phyloP scores from a whole-genome alignment of 306 rosid species.

The Medicago arabica region DNA sequence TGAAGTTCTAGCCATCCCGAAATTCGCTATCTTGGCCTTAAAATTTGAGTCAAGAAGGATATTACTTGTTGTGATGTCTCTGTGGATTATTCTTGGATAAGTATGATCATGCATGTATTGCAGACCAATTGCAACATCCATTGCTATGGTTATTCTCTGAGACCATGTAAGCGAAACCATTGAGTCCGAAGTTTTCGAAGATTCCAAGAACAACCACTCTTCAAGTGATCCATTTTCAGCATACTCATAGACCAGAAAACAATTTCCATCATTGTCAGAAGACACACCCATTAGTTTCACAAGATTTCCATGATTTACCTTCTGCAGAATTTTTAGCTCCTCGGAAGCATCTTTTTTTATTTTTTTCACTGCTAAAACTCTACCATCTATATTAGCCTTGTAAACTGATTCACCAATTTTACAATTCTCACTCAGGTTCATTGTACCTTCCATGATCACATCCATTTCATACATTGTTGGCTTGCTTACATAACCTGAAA shows the following conservation, averaged over 20 bases:
- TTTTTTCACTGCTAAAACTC: slow-evolving; percentile 62
- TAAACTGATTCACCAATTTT: slow-evolving; percentile 75
- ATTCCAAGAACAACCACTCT: slow-evolving; percentile 57
- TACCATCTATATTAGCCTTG: slow-evolving; percentile 63
- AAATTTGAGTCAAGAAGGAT: slow-evolving; percentile 69
- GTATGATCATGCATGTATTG: slow-evolving; percentile 90
- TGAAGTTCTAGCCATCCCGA: slow-evolving; percentile 68
- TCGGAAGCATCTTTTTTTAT: slow-evolving; percentile 62
- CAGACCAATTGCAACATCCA: slow-evolving; percentile 79
- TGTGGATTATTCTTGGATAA: slow-evolving; percentile 73
- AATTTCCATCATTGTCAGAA: slow-evolving; percentile 49
- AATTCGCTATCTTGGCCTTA: slow-evolving; percentile 85
- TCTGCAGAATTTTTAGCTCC: slow-evolving; percentile 77
- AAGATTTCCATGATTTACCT: slow-evolving; percentile 80
- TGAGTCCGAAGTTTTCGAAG: slow-evolving; percentile 42
- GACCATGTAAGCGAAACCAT: slow-evolving; percentile 63
- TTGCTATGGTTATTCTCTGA: slow-evolving; percentile 73
- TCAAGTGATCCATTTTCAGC: slow-evolving; percentile 81
- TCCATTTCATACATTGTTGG: slow-evolving; percentile 61
- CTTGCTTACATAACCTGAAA: slow-evolving; percentile 76
- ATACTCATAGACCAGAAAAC: slow-evolving; percentile 74
- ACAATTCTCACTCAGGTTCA: slow-evolving; percentile 59
- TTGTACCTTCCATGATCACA: slow-evolving; percentile 67
- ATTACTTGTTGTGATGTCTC: slow-evolving; percentile 71
- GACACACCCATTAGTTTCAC: slow-evolving; percentile 77